Percentiles rank a stretch among this genome's conserved stretches.
phyloP scores from a whole-genome alignment of 768 basidiomycete genomes.

The Hebeloma cylindrosporum region DNA sequence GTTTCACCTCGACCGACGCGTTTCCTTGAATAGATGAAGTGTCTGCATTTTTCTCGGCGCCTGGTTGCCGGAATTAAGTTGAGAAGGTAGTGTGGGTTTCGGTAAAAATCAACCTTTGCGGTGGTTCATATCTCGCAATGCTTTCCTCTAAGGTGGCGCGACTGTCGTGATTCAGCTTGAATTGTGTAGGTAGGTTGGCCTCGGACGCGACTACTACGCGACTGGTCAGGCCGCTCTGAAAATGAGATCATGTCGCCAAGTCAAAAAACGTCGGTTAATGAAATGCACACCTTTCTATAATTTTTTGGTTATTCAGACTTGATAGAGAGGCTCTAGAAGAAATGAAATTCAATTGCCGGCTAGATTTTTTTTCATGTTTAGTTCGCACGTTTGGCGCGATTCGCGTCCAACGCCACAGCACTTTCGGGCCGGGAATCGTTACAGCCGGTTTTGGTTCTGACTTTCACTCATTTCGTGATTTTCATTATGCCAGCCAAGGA shows the following conservation, averaged over 20 bases:
- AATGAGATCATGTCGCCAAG: no score
- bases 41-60: slow-evolving; percentile 17
- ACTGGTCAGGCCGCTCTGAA: no score
- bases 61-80: background rate
- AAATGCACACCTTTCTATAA: no score
- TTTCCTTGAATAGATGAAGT: slow-evolving; percentile 40
- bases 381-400: no score
- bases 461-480: background rate
- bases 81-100: background rate
- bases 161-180: no score
- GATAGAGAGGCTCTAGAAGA: no score
- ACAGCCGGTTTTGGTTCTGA: background rate
- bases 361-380: slow-evolving; percentile 1
- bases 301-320: no score
- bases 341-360: no score
- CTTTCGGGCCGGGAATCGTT: background rate
- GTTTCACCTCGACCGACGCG: slow-evolving; percentile 38
- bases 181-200: no score
- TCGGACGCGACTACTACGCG: no score
- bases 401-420: no score
- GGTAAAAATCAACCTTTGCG: background rate
- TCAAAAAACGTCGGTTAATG: no score
- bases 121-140: background rate
- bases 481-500: background rate
- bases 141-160: background rate